These are phyloP conservation scores for Stropharia rugosoannulata DNA, from an alignment of 768 basidiomycete genomes.

Conservation along the genomic window DNA sequence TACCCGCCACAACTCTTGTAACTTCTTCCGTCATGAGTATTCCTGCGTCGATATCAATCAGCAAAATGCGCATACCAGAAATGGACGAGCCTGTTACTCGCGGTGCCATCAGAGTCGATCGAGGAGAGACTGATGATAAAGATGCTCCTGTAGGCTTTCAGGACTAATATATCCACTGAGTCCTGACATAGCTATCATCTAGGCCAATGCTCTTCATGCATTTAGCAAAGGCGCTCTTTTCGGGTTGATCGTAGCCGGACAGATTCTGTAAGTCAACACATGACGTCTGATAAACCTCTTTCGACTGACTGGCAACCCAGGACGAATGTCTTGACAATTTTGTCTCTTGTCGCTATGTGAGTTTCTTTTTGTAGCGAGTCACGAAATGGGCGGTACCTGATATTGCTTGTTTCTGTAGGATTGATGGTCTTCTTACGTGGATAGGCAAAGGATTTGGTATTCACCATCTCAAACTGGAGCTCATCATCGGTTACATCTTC, in stretches of 20 bases:
- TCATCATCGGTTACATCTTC: slow-evolving; percentile 83
- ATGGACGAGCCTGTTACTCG: slow-evolving; percentile 82
- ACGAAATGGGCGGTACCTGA: not conserved
- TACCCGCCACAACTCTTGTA: slow-evolving; percentile 76
- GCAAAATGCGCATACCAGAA: slow-evolving; percentile 84
- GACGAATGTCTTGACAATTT: slow-evolving; percentile 81
- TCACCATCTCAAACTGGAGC: slow-evolving; percentile 76
- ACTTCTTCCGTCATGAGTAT: slow-evolving; percentile 94
- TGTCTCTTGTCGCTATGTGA: slow-evolving; percentile 71
- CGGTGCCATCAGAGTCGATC: slow-evolving; percentile 75
- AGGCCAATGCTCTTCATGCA: slow-evolving; percentile 84
- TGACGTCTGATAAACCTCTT: not conserved
- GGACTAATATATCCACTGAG: not conserved
- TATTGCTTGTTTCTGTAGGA: slow-evolving; percentile 26
- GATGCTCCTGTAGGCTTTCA: slow-evolving; percentile 42
- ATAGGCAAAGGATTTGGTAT: slow-evolving; percentile 86
- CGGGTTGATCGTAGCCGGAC: slow-evolving; percentile 83
- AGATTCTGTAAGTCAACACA: slow-evolving; percentile 65
- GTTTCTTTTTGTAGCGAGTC: slow-evolving; percentile 6
- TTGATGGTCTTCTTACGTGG: slow-evolving; percentile 89
- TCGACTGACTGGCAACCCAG: slow-evolving; percentile 29
- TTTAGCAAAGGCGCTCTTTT: slow-evolving; percentile 85
- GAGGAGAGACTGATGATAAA: slow-evolving; percentile 58
- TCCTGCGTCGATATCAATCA: slow-evolving; percentile 91
- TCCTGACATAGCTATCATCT: not conserved